phyloP scores from a whole-genome alignment of 352 stramenopile species.

The Phytopythium cucurbitacearum region DNA sequence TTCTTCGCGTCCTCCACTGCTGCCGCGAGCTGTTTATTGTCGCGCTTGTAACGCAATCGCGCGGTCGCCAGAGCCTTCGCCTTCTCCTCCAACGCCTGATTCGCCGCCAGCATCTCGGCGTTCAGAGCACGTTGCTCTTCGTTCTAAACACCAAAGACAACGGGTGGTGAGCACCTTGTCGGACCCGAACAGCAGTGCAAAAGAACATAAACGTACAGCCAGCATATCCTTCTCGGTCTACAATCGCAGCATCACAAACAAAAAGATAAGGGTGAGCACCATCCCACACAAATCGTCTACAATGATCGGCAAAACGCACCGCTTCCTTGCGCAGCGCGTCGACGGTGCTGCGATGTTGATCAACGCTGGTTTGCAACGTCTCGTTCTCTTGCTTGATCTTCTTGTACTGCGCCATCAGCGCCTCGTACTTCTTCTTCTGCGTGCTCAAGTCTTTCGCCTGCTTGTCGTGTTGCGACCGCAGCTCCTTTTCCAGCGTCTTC shows the following conservation, averaged over 20 bases:
- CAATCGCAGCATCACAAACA: constrained; percentile 3
- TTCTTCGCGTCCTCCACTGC: constrained; percentile 83
- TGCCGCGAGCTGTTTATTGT: constrained; percentile 76
- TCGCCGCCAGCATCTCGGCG: constrained; percentile 74
- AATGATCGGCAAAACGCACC: constrained; percentile 27
- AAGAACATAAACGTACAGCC: constrained; percentile 31
- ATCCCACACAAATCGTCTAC: background rate
- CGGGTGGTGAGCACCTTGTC: background rate
- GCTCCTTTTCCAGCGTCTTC: constrained; percentile 60
- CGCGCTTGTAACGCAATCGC: constrained; percentile 87
- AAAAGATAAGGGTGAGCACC: constrained; percentile 5
- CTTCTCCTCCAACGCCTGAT: constrained; percentile 85
- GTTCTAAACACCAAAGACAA: constrained; percentile 37
- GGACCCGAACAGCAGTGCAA: constrained; percentile 1
- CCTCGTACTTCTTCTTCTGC: constrained; percentile 81
- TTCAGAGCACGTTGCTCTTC: constrained; percentile 86
- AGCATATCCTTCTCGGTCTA: constrained; percentile 88
- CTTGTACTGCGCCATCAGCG: constrained; percentile 72
- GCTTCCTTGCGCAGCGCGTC: constrained; percentile 80
- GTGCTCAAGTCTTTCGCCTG: constrained; percentile 64
- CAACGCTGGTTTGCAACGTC: constrained; percentile 63
- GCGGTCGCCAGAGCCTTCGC: constrained; percentile 81
- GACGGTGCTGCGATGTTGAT: constrained; percentile 53
- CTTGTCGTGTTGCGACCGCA: constrained; percentile 69
- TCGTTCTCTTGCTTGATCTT: constrained; percentile 84